These are phyloP conservation scores for Carex pumila DNA, from an alignment of 176 grass and related monocot genomes.

Conservation along the genomic window DNA sequence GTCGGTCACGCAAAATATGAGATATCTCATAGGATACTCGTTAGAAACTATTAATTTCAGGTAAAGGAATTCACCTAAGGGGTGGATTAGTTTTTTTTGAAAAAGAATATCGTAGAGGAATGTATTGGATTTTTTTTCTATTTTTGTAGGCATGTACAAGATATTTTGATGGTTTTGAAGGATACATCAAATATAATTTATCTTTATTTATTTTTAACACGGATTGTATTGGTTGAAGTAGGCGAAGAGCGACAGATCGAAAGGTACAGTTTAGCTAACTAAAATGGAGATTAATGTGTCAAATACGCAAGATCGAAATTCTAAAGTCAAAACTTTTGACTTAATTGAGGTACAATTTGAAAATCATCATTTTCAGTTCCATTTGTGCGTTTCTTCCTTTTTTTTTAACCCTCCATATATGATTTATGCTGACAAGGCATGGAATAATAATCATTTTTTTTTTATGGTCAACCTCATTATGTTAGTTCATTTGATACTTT, in stretches of 20 bases:
- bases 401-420: not conserved
- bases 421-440: not conserved
- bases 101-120: not conserved
- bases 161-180: not conserved
- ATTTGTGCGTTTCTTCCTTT: not conserved
- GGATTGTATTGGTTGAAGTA: constrained; percentile 18
- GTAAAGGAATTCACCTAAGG: not conserved
- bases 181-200: not conserved
- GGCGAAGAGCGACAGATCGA: not conserved
- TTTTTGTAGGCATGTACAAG: not conserved
- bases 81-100: not conserved
- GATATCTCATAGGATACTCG: too few relatives aligned
- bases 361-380: not conserved
- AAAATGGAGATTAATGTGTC: not conserved
- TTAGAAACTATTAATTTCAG: not conserved
- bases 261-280: constrained; percentile 6
- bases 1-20: too few relatives aligned
- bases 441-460: not conserved
- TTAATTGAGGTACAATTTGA: constrained; percentile 10
- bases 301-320: constrained; percentile 4
- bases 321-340: constrained; percentile 1
- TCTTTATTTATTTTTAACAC: not conserved
- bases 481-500: not conserved
- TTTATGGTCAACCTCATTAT: not conserved
- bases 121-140: not conserved